Percentiles rank a stretch among this genome's conserved stretches.
These are phyloP conservation scores for Corymbia maculata DNA, from an alignment of 345 rosid genomes.

Conservation along the genomic window DNA sequence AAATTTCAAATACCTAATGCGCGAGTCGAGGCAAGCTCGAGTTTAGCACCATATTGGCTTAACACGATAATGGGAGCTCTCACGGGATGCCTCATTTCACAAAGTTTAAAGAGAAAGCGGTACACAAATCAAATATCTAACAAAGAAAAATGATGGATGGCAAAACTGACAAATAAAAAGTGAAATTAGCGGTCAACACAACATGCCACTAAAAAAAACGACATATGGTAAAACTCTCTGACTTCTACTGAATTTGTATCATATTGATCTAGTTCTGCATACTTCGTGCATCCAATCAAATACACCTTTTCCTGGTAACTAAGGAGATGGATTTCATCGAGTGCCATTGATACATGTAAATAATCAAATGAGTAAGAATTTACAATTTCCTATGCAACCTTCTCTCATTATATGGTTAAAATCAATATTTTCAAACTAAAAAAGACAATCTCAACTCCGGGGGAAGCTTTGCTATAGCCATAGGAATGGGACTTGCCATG, in stretches of 20 bases:
- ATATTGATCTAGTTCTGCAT: background rate
- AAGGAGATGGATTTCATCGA: background rate
- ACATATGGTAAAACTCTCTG: background rate
- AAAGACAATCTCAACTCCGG: background rate
- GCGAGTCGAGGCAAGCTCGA: background rate
- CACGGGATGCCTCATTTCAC: background rate
- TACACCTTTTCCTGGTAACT: background rate
- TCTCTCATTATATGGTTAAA: background rate
- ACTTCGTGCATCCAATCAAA: accelerated
- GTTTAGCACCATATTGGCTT: accelerated
- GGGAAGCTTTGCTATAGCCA: background rate
- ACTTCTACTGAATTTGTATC: background rate
- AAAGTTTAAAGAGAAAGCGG: background rate
- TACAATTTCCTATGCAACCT: background rate
- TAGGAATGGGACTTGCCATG: background rate
- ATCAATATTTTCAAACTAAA: background rate
- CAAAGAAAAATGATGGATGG: background rate
- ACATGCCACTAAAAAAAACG: no score
- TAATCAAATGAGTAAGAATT: background rate
- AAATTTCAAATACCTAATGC: background rate
- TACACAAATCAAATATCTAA: background rate
- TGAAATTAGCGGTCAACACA: no score
- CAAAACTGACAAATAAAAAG: no score
- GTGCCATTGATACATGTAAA: accelerated
- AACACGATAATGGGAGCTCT: background rate